A percentile compares a stretch with the other conserved stretches of the same genome.
Evolutionary conservation across 768 basidiomycete genomes (phyloP).

Genomic region (Tephrocybe sp.): DNA sequence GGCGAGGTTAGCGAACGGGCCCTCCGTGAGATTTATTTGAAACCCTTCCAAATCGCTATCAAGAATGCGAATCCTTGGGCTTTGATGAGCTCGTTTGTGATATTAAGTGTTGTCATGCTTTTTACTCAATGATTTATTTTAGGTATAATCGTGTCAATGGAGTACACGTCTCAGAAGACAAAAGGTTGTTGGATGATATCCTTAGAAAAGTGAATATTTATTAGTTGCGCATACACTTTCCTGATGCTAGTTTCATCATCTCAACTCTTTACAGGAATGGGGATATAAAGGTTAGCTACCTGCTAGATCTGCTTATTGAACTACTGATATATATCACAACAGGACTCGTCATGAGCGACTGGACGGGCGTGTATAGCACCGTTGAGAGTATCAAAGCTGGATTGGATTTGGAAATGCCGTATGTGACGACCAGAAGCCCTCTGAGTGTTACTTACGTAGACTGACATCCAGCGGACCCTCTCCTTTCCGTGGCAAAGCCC

Average conservation of each 20-base stretch:
- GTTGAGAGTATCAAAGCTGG: slow-evolving; percentile 56
- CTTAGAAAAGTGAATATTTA: slow-evolving; percentile 37
- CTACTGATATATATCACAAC: neutral
- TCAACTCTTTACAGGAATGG: slow-evolving; percentile 46
- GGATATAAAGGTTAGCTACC: slow-evolving; percentile 42
- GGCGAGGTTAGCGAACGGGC: slow-evolving; percentile 43
- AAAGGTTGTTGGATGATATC: slow-evolving; percentile 46
- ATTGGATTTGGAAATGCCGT: slow-evolving; percentile 65
- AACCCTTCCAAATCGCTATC: slow-evolving; percentile 59
- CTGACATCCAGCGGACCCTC: slow-evolving; percentile 36
- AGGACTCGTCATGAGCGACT: slow-evolving; percentile 60
- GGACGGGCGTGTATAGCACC: slow-evolving; percentile 50
- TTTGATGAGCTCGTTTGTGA: slow-evolving; percentile 52
- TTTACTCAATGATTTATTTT: neutral
- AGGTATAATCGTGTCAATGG: slow-evolving; percentile 65
- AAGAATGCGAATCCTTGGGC: slow-evolving; percentile 55
- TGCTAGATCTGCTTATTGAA: neutral
- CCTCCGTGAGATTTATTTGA: slow-evolving; percentile 63
- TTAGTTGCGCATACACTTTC: neutral
- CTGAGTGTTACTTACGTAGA: slow-evolving; percentile 20
- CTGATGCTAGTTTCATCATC: neutral
- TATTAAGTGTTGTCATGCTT: neutral
- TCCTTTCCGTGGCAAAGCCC: slow-evolving; percentile 44
- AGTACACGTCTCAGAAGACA: slow-evolving; percentile 54
- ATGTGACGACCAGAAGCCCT: slow-evolving; percentile 29